These are phyloP conservation scores for Neoboletus magnificus DNA, from an alignment of 768 basidiomycete genomes.

Conservation along the genomic window DNA sequence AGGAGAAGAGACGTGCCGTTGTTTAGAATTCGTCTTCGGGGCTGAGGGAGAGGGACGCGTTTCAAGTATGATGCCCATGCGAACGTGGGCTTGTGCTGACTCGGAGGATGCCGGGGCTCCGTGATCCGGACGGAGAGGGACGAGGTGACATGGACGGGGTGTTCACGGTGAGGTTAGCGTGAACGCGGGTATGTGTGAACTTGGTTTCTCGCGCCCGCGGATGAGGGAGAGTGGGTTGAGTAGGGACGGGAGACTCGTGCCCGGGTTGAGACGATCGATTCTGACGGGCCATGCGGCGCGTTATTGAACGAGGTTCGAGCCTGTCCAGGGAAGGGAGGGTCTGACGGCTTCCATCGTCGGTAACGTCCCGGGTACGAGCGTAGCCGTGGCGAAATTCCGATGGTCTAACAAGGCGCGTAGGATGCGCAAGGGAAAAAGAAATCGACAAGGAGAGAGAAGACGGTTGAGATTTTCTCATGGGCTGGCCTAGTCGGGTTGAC, in stretches of 20 bases:
- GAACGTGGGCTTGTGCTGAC: neutral
- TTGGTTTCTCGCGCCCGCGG: too few relatives aligned
- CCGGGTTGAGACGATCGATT: neutral
- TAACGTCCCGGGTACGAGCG: neutral
- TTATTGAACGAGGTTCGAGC: too few relatives aligned
- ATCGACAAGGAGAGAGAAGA: neutral
- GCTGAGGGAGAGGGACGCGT: too few relatives aligned
- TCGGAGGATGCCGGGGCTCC: neutral
- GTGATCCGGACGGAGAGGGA: neutral
- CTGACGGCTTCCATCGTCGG: neutral
- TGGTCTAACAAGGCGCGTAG: neutral
- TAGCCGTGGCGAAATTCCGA: neutral
- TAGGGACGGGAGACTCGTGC: neutral
- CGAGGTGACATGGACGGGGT: neutral
- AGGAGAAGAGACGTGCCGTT: neutral
- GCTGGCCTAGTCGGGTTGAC: too few relatives aligned
- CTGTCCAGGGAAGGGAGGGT: too few relatives aligned
- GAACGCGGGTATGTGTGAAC: neutral
- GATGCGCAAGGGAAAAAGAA: neutral
- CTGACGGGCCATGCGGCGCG: neutral
- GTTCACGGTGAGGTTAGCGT: neutral
- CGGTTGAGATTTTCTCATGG: neutral
- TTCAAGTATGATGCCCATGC: too few relatives aligned
- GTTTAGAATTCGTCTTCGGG: neutral
- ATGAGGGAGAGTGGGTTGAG: neutral